Base-by-base conservation (phyloP, 352 stramenopile species). In the Phytophthora hybrid region DNA sequence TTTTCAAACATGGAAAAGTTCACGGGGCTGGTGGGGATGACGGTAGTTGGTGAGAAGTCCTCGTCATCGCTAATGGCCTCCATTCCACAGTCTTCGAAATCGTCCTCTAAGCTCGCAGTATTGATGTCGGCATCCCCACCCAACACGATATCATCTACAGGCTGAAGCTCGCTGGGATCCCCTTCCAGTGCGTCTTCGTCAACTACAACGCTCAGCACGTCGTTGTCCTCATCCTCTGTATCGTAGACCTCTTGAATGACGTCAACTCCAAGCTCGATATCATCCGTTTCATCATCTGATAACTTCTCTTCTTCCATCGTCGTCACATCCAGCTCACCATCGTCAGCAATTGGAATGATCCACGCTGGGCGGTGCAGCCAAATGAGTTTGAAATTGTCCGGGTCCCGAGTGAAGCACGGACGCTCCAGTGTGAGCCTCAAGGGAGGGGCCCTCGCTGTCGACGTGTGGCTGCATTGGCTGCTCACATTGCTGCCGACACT, bases 331-430 rank as follows among this genome's bases (percentile, higher is more conserved):
- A 53, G 21, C 21, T 64, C 44, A 13, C 5, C 11, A 6, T 32
- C 23, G 10, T 57, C 32, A 46, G 13, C 19, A 34, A 6, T n/a
- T n/a, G 23, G 0, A n/a, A 63, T n/a, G 5, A 32, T 41, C 54
- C 31, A 19, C 2, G 39, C 59, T 32, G 71, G 71, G 26, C 66
- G 71, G 46, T 63, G 71, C 3, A 78, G 41, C 47, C 51, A 57
- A 26, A 78, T 63, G 8, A 78, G 52, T 19, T 78, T 78, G 26
- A 51, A 21, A 19, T 78, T 74, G 32, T 59, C 71, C 2, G 31
- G 39, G 49, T 78, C 71, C 52, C 71, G 59, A 8, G 54, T 71
- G 52, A 68, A 66, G 21, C 71, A 71, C 11, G 62, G 34, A 4
- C 54, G 31, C 31, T 74, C 55, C 21, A 76, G 21, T 0, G 66